phyloP scores from a whole-genome alignment of 345 rosid genomes.

The Eutrema heterophyllum region DNA sequence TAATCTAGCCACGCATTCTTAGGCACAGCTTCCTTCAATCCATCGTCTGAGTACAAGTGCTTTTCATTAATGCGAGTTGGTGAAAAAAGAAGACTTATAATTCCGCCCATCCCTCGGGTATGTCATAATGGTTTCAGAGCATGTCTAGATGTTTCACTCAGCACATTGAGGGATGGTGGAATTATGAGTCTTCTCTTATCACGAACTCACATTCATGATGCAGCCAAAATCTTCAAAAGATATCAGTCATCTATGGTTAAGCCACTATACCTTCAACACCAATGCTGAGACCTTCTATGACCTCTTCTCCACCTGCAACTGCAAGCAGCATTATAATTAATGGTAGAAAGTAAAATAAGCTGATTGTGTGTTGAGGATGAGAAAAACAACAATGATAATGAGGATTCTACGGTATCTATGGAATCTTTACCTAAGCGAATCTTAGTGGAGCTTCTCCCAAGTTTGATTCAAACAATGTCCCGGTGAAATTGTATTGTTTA shows the following conservation, averaged over 20 bases:
- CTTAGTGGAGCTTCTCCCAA: neutral
- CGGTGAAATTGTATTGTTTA: slow-evolving; percentile 40
- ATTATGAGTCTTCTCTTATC: slow-evolving; percentile 70
- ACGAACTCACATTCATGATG: slow-evolving; percentile 73
- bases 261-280: slow-evolving; percentile 44
- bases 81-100: too few species aligned
- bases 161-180: slow-evolving; percentile 49
- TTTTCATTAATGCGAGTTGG: neutral
- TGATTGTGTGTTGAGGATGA: too few species aligned
- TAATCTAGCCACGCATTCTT: slow-evolving; percentile 66
- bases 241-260: neutral
- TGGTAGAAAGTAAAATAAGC: neutral
- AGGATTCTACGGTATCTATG: too few species aligned
- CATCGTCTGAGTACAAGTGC: slow-evolving; percentile 44
- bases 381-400: too few species aligned
- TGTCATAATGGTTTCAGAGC: too few species aligned
- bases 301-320: slow-evolving; percentile 29
- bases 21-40: slow-evolving; percentile 47
- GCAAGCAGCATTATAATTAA: neutral
- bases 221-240: neutral
- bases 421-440: too few species aligned
- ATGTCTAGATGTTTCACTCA: too few species aligned
- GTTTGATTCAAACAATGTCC: slow-evolving; percentile 44
- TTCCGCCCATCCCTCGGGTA: too few species aligned
- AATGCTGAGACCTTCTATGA: too few species aligned